These are phyloP conservation scores for Monosporozyma unispora DNA, from an alignment of 805 yeast species.

Conservation along the genomic window DNA sequence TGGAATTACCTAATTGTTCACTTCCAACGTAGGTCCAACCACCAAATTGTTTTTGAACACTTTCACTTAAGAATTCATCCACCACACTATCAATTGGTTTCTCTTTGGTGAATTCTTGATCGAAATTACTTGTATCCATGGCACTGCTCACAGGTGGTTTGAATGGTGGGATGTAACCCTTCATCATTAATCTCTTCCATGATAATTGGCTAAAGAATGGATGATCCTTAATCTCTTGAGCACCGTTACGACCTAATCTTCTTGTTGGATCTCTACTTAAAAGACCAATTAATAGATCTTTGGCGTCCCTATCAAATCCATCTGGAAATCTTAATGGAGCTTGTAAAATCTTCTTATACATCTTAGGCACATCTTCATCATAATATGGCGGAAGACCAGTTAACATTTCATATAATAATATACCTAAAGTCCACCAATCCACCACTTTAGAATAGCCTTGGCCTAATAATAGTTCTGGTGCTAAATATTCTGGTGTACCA, in stretches of 20 bases:
- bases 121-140: slow-evolving; percentile 88
- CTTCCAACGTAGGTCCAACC: slow-evolving; percentile 96
- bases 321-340: slow-evolving; percentile 85
- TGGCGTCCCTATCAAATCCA: slow-evolving; percentile 78
- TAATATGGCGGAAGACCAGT: slow-evolving; percentile 96
- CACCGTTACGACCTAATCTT: slow-evolving; percentile 72
- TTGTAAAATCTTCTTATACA: slow-evolving; percentile 89
- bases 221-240: slow-evolving; percentile 75
- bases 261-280: slow-evolving; percentile 77
- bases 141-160: slow-evolving; percentile 84
- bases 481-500: slow-evolving; percentile 96
- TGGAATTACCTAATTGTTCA: slow-evolving; percentile 35
- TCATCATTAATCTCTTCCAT: slow-evolving; percentile 74
- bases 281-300: slow-evolving; percentile 64
- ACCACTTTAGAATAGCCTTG: slow-evolving; percentile 93
- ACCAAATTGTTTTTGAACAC: slow-evolving; percentile 96
- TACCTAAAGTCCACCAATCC: slow-evolving; percentile 99
- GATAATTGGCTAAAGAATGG: slow-evolving; percentile 82
- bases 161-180: slow-evolving; percentile 91
- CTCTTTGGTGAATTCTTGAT: slow-evolving; percentile 84
- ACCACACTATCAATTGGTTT: slow-evolving; percentile 93
- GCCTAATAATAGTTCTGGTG: slow-evolving; percentile 86
- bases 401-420: slow-evolving; percentile 87
- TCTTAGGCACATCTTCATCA: slow-evolving; percentile 84
- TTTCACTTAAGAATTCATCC: slow-evolving; percentile 81